Base-by-base conservation (phyloP, 306 rosid species). In the Lotus japonicus region DNA sequence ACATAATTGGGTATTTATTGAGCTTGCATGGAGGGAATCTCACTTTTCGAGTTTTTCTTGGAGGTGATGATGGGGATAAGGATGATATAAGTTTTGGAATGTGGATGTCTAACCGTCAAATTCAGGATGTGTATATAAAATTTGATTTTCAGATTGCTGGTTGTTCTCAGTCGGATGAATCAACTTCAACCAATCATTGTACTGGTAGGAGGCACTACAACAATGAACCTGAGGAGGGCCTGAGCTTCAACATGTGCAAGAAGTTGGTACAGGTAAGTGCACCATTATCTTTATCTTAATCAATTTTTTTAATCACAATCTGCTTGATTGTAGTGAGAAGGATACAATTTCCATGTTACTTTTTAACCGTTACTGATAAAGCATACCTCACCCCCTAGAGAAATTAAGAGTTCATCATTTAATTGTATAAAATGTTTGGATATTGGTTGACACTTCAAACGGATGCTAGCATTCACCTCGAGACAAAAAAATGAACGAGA, bases 181-280 rank as follows among this genome's bases (percentile, higher is more conserved):
- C 79, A 44, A 43, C 18, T 61, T 64, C 84, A 39, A 50, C 71
- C 15, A 81, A 60, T 39, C 74, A 68, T 58, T 66, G 41, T 68
- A 64, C 72, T 63, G 50, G 73, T 72, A 64, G 75, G 80, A 75
- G 78, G 65, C 78, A 52, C 67, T 31, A 48, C 70, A 76, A 66
- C 79, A 64, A 54, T 45, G 89, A 81, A 79, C 54, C 83, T 16
- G 76, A 74, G 72, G 87, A 82, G 70, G 81, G 80, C 14, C 71
- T 87, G 57, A 87, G 89, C 83, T 87, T 90, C 81, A 80, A 73
- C 73, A 68, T 87, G 73, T 90, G 89, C 84, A 85, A 83, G 66
- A 87, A 78, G 43, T 54, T 90, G 60, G 95, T 84, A 59, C 86
- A 85, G 85, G 96, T 87, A 76, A 42, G 68, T 21, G 42, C 66